Base-by-base conservation (phyloP, 305 asterid species). In the Striga hermonthica region DNA sequence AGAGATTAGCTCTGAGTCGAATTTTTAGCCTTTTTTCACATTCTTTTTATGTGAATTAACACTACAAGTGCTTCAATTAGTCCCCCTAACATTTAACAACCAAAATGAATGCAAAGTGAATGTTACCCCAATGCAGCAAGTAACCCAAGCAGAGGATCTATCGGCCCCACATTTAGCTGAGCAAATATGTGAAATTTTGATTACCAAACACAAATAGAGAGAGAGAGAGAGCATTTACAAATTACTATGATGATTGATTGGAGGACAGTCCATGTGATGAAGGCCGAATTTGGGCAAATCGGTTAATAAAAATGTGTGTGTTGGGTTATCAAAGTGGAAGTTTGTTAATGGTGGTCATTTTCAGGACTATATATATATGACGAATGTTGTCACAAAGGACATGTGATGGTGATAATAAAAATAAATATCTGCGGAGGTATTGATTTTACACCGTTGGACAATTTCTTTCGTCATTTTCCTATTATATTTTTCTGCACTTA, bases 371-470 rank as follows among this genome's bases (percentile, higher is more conserved):
- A n/a, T n/a, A n/a, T n/a, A n/a, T n/a, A 8, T 10, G 12, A 9
- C 5, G 9, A 11, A 62, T 58, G 56, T 49, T 54, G 12, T 70
- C 83, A 79, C 75, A 63, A 72, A 65, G 6, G 65, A 38, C 78
- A 57, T 65, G 80, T 80, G 84, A 80, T n/a, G 5, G n/a, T 43
- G 48, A 45, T 45, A 13, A 3, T n/a, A 45, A 10, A 45, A 45
- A 70, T 4, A 54, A 15, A 58, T 36, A 74, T 73, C 70, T 28
- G 67, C 35, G 38, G 57, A 39, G 38, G 65, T 14, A 13, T 37
- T 63, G 35, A 75, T 74, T 77, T 72, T 70, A 44, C 78, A 72
- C 84, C 82, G 84, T 77, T 50, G 66, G 59, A 5, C 9, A 0
- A 9, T 60, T 65, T 44, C 4, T 39, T 36, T 4, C 37, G 22